Evolutionary conservation across 2,329 filamentous ascomycete genomes (phyloP).

Genomic region (Monosporascus sp.): DNA sequence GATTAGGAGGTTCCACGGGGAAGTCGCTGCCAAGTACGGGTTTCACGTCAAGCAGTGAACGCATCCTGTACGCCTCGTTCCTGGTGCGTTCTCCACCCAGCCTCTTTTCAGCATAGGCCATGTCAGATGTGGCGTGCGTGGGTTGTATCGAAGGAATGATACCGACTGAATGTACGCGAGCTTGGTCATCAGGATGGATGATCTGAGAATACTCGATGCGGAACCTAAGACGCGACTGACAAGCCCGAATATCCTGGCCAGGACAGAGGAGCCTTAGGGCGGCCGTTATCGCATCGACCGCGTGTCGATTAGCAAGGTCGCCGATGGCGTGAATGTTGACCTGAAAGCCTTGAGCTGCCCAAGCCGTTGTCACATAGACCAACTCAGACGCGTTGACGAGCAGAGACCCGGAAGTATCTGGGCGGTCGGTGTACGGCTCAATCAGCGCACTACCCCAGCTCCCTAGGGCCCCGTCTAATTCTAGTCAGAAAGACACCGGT

Average conservation of each 20-base stretch:
- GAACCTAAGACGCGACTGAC: conserved; percentile 52
- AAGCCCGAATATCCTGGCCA: conserved; percentile 33
- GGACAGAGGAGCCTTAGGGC: conserved; percentile 51
- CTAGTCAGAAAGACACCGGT: conserved; percentile 12
- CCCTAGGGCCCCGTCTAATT: conserved; percentile 60
- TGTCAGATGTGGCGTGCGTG: conserved; percentile 67
- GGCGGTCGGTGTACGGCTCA: conserved; percentile 63
- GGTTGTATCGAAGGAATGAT: conserved; percentile 67
- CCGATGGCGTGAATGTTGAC: conserved; percentile 71
- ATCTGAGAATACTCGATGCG: conserved; percentile 69
- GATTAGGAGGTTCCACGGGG: conserved; percentile 63
- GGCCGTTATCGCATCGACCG: conserved; percentile 56
- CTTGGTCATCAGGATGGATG: conserved; percentile 60
- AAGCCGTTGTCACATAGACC: conserved; percentile 46
- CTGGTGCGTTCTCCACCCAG: conserved; percentile 51
- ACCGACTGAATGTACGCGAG: conserved; percentile 49
- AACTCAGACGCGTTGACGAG: conserved; percentile 60
- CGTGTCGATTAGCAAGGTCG: conserved; percentile 60
- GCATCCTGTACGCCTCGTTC: conserved; percentile 61
- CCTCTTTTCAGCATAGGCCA: conserved; percentile 57
- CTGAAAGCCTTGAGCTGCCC: conserved; percentile 58
- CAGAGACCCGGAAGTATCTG: conserved; percentile 56
- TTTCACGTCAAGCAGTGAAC: conserved; percentile 46
- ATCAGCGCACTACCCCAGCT: conserved; percentile 68
- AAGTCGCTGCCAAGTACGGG: conserved; percentile 65